Conservation (phyloP, 2,329 filamentous ascomycete species). For the Blumeria graminis region DNA sequence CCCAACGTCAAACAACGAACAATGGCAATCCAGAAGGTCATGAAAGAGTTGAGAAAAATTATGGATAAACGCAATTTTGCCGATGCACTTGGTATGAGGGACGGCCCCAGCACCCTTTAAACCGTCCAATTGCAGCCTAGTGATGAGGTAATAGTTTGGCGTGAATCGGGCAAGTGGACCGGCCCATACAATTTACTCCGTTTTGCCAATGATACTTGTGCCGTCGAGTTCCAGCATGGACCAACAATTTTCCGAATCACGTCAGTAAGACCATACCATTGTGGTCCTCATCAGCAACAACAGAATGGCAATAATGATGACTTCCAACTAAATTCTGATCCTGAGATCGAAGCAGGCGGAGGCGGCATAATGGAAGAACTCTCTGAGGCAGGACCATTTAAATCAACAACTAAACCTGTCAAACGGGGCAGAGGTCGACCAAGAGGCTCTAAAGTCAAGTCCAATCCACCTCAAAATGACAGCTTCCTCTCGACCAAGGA, state of each 20-base stretch:
- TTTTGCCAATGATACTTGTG: not conserved
- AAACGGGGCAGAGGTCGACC: not conserved
- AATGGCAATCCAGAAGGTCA: not conserved
- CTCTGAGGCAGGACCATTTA: not conserved
- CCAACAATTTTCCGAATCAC: not conserved
- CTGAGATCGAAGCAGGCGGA: not conserved
- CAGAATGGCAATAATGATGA: not conserved
- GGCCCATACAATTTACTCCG: not conserved
- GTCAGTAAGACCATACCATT: not conserved
- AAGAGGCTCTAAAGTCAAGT: not conserved
- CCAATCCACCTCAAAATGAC: not conserved
- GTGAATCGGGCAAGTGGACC: not conserved
- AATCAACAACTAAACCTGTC: not conserved
- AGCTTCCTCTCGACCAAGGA: not conserved
- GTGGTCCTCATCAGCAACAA: not conserved
- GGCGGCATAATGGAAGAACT: not conserved
- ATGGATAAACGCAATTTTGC: not conserved
- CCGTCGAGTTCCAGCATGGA: not conserved
- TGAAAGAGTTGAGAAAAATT: not conserved
- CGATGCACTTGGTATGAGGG: not conserved
- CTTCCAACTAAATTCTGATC: not conserved
- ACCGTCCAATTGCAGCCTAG: not conserved
- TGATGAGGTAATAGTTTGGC: not conserved
- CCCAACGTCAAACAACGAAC: too few relatives aligned
- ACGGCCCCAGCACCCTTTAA: not conserved